Percentiles rank a stretch among this genome's conserved stretches.
These are phyloP conservation scores for Picochlorum sp. DNA, from an alignment of 139 green algal genomes.

Conservation along the genomic window DNA sequence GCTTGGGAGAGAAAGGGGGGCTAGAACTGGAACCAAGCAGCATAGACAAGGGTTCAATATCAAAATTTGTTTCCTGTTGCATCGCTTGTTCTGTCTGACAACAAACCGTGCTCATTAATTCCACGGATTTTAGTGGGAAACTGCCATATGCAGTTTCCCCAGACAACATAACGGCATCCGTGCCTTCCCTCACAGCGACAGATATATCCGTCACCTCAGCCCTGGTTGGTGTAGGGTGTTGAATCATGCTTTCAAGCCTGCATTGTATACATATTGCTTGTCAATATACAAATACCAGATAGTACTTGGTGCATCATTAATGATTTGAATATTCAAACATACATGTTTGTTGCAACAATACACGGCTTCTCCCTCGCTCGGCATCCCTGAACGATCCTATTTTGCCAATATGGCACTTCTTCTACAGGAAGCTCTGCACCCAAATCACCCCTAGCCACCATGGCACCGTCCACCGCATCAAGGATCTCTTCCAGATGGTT, in stretches of 20 bases:
- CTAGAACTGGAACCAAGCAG: no score
- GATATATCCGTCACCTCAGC: constrained; percentile 63
- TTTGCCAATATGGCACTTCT: constrained; percentile 36
- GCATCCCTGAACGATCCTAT: constrained; percentile 55
- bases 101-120: constrained; percentile 53
- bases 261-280: background rate
- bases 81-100: constrained; percentile 48
- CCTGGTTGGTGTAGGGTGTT: constrained; percentile 62
- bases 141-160: constrained; percentile 61
- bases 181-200: constrained; percentile 53
- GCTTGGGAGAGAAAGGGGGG: no score
- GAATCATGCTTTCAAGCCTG: constrained; percentile 72
- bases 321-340: constrained; percentile 1
- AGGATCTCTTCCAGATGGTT: constrained; percentile 61
- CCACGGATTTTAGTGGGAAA: constrained; percentile 49
- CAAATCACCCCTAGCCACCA: constrained; percentile 73
- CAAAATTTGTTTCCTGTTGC: no score
- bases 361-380: constrained; percentile 57
- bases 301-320: background rate
- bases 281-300: background rate
- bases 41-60: background rate
- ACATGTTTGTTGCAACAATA: constrained; percentile 78
- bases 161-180: constrained; percentile 63
- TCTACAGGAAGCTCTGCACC: constrained; percentile 72
- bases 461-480: constrained; percentile 67